A percentile compares a stretch with the other conserved stretches of the same genome.
Conservation (phyloP, 108 stramenopile genomes). For the Nitzschia palea region DNA sequence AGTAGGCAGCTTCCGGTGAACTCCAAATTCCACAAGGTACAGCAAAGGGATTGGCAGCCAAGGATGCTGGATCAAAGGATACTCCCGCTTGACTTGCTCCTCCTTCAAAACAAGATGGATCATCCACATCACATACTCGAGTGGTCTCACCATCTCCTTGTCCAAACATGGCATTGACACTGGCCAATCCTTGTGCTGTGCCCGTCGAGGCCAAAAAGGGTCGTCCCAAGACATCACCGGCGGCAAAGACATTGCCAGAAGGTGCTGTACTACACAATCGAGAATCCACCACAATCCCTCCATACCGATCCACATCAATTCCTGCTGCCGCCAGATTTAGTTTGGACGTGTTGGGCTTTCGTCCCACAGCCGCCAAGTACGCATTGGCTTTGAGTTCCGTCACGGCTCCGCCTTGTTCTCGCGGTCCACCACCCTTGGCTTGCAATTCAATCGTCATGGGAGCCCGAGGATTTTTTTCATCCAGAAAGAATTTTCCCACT, state of each 20-base stretch:
- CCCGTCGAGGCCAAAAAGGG: constrained; percentile 84
- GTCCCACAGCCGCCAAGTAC: constrained; percentile 79
- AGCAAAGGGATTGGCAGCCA: constrained; percentile 84
- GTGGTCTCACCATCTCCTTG: neutral
- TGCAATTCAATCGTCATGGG: constrained; percentile 61
- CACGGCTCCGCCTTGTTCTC: constrained; percentile 23
- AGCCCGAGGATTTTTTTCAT: constrained; percentile 34
- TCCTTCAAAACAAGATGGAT: constrained; percentile 29
- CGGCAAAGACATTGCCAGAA: constrained; percentile 70
- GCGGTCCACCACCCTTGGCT: constrained; percentile 54
- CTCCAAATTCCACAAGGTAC: constrained; percentile 84
- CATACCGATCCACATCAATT: constrained; percentile 66
- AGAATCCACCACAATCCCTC: constrained; percentile 66
- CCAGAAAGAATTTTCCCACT: constrained; percentile 54
- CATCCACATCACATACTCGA: constrained; percentile 17
- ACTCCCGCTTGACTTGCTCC: constrained; percentile 37
- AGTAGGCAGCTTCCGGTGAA: constrained; percentile 77
- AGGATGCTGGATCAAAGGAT: constrained; percentile 69
- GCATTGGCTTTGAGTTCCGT: constrained; percentile 63
- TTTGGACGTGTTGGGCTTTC: constrained; percentile 72
- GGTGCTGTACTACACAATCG: constrained; percentile 48
- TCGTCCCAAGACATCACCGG: constrained; percentile 80
- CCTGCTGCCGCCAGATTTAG: constrained; percentile 68
- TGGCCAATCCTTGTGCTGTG: constrained; percentile 71
- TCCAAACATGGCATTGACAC: constrained; percentile 58